Conservation (phyloP, 2,329 filamentous ascomycete genomes). For the Colletotrichum tofieldiae region DNA sequence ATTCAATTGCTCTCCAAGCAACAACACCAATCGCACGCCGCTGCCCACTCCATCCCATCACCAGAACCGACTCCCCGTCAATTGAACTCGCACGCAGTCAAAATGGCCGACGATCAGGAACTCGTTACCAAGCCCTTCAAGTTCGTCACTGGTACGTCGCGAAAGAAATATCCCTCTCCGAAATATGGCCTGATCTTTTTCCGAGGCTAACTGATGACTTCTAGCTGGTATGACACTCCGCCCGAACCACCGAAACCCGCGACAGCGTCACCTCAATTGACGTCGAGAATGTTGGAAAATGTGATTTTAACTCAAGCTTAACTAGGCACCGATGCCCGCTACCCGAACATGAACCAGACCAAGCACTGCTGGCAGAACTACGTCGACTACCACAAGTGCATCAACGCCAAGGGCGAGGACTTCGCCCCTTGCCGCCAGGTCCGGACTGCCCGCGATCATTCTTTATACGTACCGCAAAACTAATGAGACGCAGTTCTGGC, state of each 20-base stretch:
- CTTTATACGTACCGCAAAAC: slow-evolving; percentile 34
- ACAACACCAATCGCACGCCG: slow-evolving; percentile 53
- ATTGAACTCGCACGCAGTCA: slow-evolving; percentile 63
- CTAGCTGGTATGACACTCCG: slow-evolving; percentile 61
- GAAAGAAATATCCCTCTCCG: slow-evolving; percentile 54
- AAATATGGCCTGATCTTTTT: slow-evolving; percentile 54
- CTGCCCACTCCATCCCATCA: slow-evolving; percentile 54
- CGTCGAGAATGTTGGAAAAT: slow-evolving; percentile 8
- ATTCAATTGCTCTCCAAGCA: slow-evolving; percentile 48
- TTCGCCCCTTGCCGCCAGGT: slow-evolving; percentile 98
- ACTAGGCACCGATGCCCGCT: slow-evolving; percentile 98
- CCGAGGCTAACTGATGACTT: slow-evolving; percentile 59
- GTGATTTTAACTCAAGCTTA: slow-evolving; percentile 25
- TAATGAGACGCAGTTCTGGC: slow-evolving; percentile 81
- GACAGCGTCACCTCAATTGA: slow-evolving; percentile 52
- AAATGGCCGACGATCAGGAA: slow-evolving; percentile 90
- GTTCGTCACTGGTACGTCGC: slow-evolving; percentile 94
- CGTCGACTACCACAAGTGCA: slow-evolving; percentile 99
- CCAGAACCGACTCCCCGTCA: slow-evolving; percentile 49
- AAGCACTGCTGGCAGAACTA: slow-evolving; percentile 99
- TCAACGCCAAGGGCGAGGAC: slow-evolving; percentile 97
- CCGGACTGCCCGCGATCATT: slow-evolving; percentile 50
- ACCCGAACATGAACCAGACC: slow-evolving; percentile 98
- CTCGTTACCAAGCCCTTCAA: slow-evolving; percentile 98
- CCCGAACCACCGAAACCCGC: slow-evolving; percentile 31